Conservation (phyloP, 345 rosid genomes). For the Cardamine chenopodiifolia region DNA sequence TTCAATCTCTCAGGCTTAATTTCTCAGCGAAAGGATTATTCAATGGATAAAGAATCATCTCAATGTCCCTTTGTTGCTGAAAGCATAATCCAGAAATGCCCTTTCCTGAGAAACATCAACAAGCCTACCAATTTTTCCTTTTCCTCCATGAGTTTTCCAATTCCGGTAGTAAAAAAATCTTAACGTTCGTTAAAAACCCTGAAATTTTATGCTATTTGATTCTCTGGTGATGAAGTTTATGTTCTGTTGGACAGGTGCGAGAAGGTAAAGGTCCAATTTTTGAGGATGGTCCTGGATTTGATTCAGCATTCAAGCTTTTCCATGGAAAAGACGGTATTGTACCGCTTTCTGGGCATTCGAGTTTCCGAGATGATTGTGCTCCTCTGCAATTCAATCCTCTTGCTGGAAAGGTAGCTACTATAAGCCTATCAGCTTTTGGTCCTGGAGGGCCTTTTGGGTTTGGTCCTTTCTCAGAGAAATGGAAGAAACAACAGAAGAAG, state of each 20-base stretch:
- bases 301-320: constrained; percentile 71
- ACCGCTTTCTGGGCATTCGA: constrained; percentile 60
- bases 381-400: constrained; percentile 70
- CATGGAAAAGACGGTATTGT: constrained; percentile 88
- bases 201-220: neutral
- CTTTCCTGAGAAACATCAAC: constrained; percentile 79
- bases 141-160: constrained; percentile 52
- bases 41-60: constrained; percentile 52
- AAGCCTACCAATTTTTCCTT: constrained; percentile 72
- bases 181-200: neutral
- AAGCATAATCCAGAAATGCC: constrained; percentile 62
- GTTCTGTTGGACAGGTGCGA: constrained; percentile 34
- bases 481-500: constrained; percentile 70
- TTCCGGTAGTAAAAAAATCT: constrained; percentile 45
- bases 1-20: constrained; percentile 16
- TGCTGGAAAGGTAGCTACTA: constrained; percentile 68
- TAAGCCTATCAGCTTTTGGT: constrained; percentile 80
- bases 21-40: constrained; percentile 8
- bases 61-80: constrained; percentile 55
- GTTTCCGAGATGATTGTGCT: constrained; percentile 40
- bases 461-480: constrained; percentile 61
- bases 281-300: constrained; percentile 84
- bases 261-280: constrained; percentile 87
- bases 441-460: constrained; percentile 79
- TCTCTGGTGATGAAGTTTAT: neutral